These are phyloP conservation scores for Clavispora asparagi DNA, from an alignment of 805 yeast species.

Conservation along the genomic window DNA sequence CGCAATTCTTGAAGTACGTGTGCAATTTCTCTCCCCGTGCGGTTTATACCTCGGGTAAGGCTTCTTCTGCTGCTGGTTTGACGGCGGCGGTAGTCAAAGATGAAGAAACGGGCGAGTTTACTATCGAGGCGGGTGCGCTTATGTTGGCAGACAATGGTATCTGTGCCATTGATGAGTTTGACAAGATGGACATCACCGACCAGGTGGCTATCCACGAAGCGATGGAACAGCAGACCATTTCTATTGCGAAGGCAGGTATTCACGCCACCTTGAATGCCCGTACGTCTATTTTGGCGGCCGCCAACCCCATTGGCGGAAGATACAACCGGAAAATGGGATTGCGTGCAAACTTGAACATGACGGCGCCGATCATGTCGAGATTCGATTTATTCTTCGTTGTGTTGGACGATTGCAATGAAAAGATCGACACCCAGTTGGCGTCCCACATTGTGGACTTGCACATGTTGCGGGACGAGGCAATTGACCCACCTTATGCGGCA, in stretches of 20 bases:
- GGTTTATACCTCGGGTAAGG: conserved; percentile 95
- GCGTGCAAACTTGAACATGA: conserved; percentile 85
- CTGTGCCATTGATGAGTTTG: conserved; percentile 98
- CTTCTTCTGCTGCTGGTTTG: conserved; percentile 97
- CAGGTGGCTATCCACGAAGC: conserved; percentile 99
- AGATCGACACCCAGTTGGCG: conserved; percentile 84
- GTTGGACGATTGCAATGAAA: conserved; percentile 89
- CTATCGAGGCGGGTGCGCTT: conserved; percentile 97
- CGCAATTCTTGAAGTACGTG: conserved; percentile 92
- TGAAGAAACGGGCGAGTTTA: conserved; percentile 94
- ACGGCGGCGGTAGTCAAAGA: conserved; percentile 98
- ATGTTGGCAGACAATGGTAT: conserved; percentile 98
- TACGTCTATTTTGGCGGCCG: conserved; percentile 96
- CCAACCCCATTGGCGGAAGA: conserved; percentile 96
- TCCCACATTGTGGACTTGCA: conserved; percentile 90
- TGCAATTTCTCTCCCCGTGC: conserved; percentile 89
- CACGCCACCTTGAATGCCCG: conserved; percentile 97
- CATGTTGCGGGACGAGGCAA: conserved; percentile 85
- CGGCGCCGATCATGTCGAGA: conserved; percentile 98
- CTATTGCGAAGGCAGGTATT: conserved; percentile 97
- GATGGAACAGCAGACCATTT: conserved; percentile 98
- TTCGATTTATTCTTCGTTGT: conserved; percentile 94
- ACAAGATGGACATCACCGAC: conserved; percentile 92
- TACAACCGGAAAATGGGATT: conserved; percentile 83
- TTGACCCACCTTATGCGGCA: conserved; percentile 82